Conservation (phyloP, 768 basidiomycete genomes). For the Podaxis pistillaris region DNA sequence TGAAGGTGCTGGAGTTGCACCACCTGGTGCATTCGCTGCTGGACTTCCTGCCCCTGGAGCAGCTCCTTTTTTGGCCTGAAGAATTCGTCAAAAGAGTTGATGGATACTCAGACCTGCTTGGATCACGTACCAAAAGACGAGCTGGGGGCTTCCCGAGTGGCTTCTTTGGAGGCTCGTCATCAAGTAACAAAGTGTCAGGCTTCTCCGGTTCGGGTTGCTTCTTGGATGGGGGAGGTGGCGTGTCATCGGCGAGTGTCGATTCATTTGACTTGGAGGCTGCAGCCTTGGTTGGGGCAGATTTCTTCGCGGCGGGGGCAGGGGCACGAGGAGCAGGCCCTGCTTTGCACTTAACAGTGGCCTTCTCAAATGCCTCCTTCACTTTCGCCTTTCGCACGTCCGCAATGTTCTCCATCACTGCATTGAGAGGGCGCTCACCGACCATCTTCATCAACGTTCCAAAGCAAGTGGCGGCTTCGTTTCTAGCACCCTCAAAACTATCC, state of each 20-base stretch:
- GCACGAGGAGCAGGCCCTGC: conserved; percentile 54
- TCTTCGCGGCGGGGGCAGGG: conserved; percentile 39
- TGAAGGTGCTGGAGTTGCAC: conserved; percentile 23
- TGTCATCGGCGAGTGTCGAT: conserved; percentile 27
- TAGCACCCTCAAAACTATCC: conserved; percentile 85
- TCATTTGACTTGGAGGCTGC: conserved; percentile 19
- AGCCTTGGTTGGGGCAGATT: conserved; percentile 23
- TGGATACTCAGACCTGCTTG: conserved; percentile 1
- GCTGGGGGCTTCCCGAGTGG: conserved; percentile 51
- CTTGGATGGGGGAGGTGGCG: conserved; percentile 30
- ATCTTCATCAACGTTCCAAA: conserved; percentile 95
- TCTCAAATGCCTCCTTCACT: conserved; percentile 92
- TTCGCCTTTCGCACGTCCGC: conserved; percentile 87
- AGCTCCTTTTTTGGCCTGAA: conserved; percentile 50
- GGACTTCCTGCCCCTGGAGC: conserved; percentile 31
- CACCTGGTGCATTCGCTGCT: conserved; percentile 41
- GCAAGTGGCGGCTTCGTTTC: conserved; percentile 85
- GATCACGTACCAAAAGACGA: conserved; percentile 23
- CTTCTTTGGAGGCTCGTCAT: conserved; percentile 37
- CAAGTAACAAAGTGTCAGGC: conserved; percentile 14
- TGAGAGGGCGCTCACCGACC: conserved; percentile 90
- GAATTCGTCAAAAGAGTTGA: not conserved
- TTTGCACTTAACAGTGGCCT: conserved; percentile 90
- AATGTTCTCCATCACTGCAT: conserved; percentile 80
- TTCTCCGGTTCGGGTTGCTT: conserved; percentile 38